These are phyloP conservation scores for Misopates orontium DNA, from an alignment of 257 asterid species.

Conservation along the genomic window DNA sequence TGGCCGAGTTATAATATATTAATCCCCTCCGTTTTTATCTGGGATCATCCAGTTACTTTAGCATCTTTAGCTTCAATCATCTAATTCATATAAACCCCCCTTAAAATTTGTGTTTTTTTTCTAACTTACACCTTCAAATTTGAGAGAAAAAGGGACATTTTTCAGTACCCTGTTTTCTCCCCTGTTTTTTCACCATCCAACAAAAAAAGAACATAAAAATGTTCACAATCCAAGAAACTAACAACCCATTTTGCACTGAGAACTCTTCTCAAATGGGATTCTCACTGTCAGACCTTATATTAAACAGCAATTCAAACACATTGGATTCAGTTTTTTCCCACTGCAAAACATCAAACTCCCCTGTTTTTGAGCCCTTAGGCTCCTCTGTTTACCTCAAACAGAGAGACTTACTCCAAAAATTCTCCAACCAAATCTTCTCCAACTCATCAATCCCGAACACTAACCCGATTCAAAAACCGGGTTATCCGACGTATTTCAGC, in stretches of 20 bases:
- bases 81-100: too few species aligned
- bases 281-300: slow-evolving; percentile 53
- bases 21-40: neutral
- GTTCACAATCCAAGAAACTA: slow-evolving; percentile 32
- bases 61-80: too few species aligned
- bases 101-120: neutral
- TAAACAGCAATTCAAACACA: slow-evolving; percentile 52
- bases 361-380: slow-evolving; percentile 51
- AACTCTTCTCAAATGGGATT: slow-evolving; percentile 39
- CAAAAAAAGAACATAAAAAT: slow-evolving; percentile 23
- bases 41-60: too few species aligned
- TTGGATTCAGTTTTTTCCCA: slow-evolving; percentile 62
- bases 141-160: slow-evolving; percentile 25
- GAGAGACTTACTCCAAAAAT: slow-evolving; percentile 48
- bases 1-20: neutral
- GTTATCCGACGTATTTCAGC: slow-evolving; percentile 20
- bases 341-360: slow-evolving; percentile 34
- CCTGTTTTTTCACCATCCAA: neutral
- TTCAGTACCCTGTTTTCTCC: slow-evolving; percentile 25
- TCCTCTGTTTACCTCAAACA: slow-evolving; percentile 62
- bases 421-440: slow-evolving; percentile 36
- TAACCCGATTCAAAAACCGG: slow-evolving; percentile 11
- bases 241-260: slow-evolving; percentile 18
- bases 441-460: too few species aligned
- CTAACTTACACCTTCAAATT: neutral